Evolutionary conservation across 2,329 filamentous ascomycete species (phyloP), one percentile per base, ranked within the genome.

Genomic region (Dactylellina cionopaga): DNA sequence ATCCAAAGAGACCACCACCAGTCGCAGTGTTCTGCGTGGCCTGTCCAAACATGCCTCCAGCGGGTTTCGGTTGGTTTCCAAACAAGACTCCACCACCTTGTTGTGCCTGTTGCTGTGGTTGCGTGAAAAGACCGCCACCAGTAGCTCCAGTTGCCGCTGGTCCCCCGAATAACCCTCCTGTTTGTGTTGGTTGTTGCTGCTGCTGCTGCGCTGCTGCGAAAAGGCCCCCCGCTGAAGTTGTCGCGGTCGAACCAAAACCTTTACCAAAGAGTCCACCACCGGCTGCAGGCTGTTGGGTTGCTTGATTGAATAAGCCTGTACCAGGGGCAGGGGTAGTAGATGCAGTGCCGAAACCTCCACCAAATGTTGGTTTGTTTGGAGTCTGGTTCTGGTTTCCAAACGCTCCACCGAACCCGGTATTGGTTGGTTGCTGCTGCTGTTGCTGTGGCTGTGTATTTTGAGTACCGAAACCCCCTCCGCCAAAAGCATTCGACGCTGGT

Each of bases 1-100:
- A 77, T 77, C 86, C 86, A 63, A 88, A 88, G 2, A 87, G 79
- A 1, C 85, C 82, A 3, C 81, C 81, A 4, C 82, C 81, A 10
- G 81, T 77, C 31, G 81, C 78, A 27, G 79, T 75, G 44, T 79
- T 77, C 10, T 83, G 81, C 73, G 84, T 63, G 24, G 52, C 52
- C 9, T 72, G 68, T n/a, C 81, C 80, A 55, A 85, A 85, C 0
- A 85, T 77, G 35, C 82, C 80, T 9, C 80, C 80, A 19, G n/a
- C n/a, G 76, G 55, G 63, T 75, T 55, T 58, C 60, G 68, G 75
- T 72, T 74, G 78, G 76, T 46, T 76, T 35, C 83, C 83, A 75
- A 86, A 85, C 2, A 84, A 76, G 13, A 83, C 81, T 19, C 81
- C 80, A 15, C 82, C 78, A 68, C 80, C 76, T 77, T 81, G 80